These are phyloP conservation scores for Fragaria nilgerrensis DNA, from an alignment of 306 rosid species.

Conservation along the genomic window DNA sequence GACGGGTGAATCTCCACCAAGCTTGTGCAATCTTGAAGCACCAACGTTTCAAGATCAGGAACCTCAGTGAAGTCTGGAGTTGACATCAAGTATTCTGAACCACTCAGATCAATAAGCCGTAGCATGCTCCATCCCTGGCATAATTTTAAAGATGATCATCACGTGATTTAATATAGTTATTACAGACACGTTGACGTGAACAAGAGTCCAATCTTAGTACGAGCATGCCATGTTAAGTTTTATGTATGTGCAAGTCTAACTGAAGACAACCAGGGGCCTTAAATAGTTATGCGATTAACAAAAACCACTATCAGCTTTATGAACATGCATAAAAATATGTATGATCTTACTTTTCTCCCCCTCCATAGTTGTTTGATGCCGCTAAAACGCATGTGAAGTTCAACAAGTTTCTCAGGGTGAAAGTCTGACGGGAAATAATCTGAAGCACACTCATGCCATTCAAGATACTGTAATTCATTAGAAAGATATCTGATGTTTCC, in stretches of 20 bases:
- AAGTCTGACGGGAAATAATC: neutral
- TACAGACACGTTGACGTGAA: neutral
- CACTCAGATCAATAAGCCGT: neutral
- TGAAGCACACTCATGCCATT: neutral
- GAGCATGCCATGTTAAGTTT: neutral
- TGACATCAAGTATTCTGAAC: neutral
- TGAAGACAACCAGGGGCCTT: neutral
- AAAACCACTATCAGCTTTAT: neutral
- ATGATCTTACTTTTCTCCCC: neutral
- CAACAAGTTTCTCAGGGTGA: neutral
- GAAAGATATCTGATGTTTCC: neutral
- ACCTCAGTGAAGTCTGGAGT: slow-evolving; percentile 1
- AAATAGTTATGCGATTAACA: neutral
- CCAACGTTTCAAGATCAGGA: slow-evolving; percentile 5
- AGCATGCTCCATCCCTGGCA: neutral
- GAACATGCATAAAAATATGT: neutral
- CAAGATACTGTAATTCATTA: neutral
- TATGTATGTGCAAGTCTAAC: neutral
- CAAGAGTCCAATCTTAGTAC: neutral
- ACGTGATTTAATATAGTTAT: neutral
- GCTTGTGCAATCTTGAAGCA: slow-evolving; percentile 10
- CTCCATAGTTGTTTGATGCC: neutral
- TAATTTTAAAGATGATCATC: neutral
- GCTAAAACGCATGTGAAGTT: neutral
- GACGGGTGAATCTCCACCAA: slow-evolving; percentile 23